Evolutionary conservation across 495 filamentous ascomycete genomes (phyloP).

Genomic region (Penicillium bovifimosum): DNA sequence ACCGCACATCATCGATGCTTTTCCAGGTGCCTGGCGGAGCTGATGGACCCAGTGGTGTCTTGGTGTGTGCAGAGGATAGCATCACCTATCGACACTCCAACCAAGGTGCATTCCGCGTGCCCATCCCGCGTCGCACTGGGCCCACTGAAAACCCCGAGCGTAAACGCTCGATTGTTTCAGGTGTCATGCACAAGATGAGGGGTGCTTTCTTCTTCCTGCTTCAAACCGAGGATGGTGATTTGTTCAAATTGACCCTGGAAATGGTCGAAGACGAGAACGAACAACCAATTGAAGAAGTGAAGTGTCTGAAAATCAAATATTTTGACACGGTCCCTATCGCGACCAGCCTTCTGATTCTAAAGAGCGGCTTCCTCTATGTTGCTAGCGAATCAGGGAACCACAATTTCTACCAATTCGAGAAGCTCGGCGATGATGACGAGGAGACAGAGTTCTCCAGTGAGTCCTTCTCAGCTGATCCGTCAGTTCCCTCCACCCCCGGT

Average conservation of each 20-base stretch:
- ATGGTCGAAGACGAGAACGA: slow-evolving; percentile 79
- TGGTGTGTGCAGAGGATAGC: slow-evolving; percentile 91
- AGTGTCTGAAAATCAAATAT: slow-evolving; percentile 86
- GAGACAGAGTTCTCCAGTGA: slow-evolving; percentile 83
- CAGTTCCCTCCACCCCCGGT: slow-evolving; percentile 60
- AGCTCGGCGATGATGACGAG: slow-evolving; percentile 93
- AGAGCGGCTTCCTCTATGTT: slow-evolving; percentile 92
- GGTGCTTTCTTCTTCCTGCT: slow-evolving; percentile 98
- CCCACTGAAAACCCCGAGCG: slow-evolving; percentile 87
- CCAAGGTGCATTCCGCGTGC: slow-evolving; percentile 79
- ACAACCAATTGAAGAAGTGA: slow-evolving; percentile 73
- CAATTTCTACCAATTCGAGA: slow-evolving; percentile 95
- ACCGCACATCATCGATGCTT: slow-evolving; percentile 80
- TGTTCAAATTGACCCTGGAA: slow-evolving; percentile 94
- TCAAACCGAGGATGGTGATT: slow-evolving; percentile 91
- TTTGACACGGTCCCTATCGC: slow-evolving; percentile 94
- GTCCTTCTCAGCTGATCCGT: slow-evolving; percentile 67
- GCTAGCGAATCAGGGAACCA: slow-evolving; percentile 91
- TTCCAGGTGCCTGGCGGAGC: slow-evolving; percentile 95
- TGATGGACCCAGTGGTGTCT: slow-evolving; percentile 88
- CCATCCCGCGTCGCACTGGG: slow-evolving; percentile 80
- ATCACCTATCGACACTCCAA: slow-evolving; percentile 94
- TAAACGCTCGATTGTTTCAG: slow-evolving; percentile 77
- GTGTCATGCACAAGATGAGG: slow-evolving; percentile 94
- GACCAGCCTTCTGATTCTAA: slow-evolving; percentile 80